Conservation (phyloP, 1,284 basidiomycete species). For the Moesziomyces globuligerus region DNA sequence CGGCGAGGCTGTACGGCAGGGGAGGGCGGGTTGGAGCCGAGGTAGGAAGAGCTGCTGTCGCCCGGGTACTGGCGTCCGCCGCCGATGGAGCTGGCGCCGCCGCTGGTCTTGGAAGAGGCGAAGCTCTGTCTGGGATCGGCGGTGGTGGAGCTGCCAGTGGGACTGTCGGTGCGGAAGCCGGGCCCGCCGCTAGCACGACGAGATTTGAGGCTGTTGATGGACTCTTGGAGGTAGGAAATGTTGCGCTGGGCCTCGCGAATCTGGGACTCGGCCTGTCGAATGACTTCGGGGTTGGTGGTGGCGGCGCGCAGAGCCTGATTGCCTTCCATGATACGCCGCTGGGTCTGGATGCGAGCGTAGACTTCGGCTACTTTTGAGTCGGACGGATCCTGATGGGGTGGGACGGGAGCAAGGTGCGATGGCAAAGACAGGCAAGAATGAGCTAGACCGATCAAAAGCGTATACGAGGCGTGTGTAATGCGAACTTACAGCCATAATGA, state of each 20-base stretch:
- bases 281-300: constrained; percentile 85
- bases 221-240: constrained; percentile 86
- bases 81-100: constrained; percentile 14
- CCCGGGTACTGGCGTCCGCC: constrained; percentile 38
- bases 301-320: constrained; percentile 81
- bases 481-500: constrained; percentile 50
- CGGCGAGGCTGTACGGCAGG: constrained; percentile 39
- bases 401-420: background rate
- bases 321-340: constrained; percentile 90
- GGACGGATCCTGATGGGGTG: constrained; percentile 53
- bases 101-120: constrained; percentile 31
- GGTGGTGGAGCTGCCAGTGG: constrained; percentile 29
- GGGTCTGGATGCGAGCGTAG: constrained; percentile 86
- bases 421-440: background rate
- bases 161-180: constrained; percentile 40
- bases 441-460: too few relatives aligned
- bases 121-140: constrained; percentile 42
- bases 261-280: constrained; percentile 78
- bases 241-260: constrained; percentile 87
- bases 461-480: too few relatives aligned
- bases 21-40: constrained; percentile 35
- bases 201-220: constrained; percentile 80
- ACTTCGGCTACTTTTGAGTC: constrained; percentile 92
- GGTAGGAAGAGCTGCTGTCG: constrained; percentile 52
- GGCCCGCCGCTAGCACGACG: constrained; percentile 71